These are phyloP conservation scores for Pleurotus tuoliensis DNA, from an alignment of 768 basidiomycete species.

Conservation along the genomic window DNA sequence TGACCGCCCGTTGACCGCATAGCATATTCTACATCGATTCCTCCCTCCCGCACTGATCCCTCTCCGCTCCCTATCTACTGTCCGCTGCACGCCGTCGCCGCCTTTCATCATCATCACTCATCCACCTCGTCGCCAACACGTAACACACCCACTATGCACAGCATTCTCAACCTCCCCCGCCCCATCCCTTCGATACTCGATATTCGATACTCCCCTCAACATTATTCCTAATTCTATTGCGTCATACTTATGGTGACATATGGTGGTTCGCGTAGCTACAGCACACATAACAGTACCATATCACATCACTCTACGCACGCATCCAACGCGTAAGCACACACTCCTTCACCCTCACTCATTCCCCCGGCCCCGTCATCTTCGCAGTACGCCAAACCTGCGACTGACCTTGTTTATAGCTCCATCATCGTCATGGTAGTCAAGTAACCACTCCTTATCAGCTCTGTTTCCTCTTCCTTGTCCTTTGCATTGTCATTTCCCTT, in stretches of 20 bases:
- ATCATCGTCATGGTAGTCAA: not conserved
- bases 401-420: not conserved
- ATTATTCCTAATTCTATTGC: not conserved
- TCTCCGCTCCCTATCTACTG: too few relatives aligned
- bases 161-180: not conserved
- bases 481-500: not conserved
- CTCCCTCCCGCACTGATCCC: too few relatives aligned
- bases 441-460: not conserved
- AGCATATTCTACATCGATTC: too few relatives aligned
- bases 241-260: conserved; percentile 2
- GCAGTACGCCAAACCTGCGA: not conserved
- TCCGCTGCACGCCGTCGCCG: too few relatives aligned
- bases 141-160: too few relatives aligned
- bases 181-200: not conserved
- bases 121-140: not conserved
- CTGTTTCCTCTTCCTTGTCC: not conserved
- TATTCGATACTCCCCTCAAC: not conserved
- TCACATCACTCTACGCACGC: not conserved
- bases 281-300: not conserved
- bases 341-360: not conserved
- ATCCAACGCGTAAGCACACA: not conserved
- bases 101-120: too few relatives aligned
- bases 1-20: too few relatives aligned
- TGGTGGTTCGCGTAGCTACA: not conserved
- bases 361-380: not conserved